Evolutionary conservation across 768 basidiomycete genomes (phyloP).

Genomic region (Mycena filopes): DNA sequence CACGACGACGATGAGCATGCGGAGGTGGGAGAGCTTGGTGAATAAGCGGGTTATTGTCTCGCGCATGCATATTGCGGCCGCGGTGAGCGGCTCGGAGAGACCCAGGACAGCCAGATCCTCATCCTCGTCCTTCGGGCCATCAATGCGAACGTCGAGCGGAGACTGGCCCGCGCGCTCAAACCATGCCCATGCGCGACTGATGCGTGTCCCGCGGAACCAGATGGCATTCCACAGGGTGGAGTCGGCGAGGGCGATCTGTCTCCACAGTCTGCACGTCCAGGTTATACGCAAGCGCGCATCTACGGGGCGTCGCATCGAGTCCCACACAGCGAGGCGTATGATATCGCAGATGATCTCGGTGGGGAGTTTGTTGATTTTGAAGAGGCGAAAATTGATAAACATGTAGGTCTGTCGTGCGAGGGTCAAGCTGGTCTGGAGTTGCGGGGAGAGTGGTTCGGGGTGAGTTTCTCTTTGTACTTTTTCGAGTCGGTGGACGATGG

Average conservation of each 20-base stretch:
- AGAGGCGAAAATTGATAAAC: slow-evolving; percentile 30
- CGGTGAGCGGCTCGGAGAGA: slow-evolving; percentile 45
- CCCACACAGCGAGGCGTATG: slow-evolving; percentile 69
- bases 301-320: slow-evolving; percentile 43
- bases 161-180: slow-evolving; percentile 66
- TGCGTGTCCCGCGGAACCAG: slow-evolving; percentile 65
- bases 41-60: slow-evolving; percentile 60
- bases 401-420: slow-evolving; percentile 29
- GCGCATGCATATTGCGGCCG: slow-evolving; percentile 44
- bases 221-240: slow-evolving; percentile 70
- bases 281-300: slow-evolving; percentile 59
- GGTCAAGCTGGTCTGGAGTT: slow-evolving; percentile 33
- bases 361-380: slow-evolving; percentile 66
- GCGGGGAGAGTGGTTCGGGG: slow-evolving; percentile 27
- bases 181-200: slow-evolving; percentile 65
- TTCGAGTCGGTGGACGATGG: slow-evolving; percentile 25
- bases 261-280: slow-evolving; percentile 69
- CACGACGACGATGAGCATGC: slow-evolving; percentile 66
- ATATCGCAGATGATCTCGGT: slow-evolving; percentile 73
- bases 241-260: slow-evolving; percentile 56
- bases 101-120: background rate
- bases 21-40: slow-evolving; percentile 62
- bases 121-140: slow-evolving; percentile 40
- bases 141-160: slow-evolving; percentile 68
- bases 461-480: slow-evolving; percentile 33